phyloP scores from a whole-genome alignment of 352 stramenopile genomes.

The Globisporangium cederbergense region DNA sequence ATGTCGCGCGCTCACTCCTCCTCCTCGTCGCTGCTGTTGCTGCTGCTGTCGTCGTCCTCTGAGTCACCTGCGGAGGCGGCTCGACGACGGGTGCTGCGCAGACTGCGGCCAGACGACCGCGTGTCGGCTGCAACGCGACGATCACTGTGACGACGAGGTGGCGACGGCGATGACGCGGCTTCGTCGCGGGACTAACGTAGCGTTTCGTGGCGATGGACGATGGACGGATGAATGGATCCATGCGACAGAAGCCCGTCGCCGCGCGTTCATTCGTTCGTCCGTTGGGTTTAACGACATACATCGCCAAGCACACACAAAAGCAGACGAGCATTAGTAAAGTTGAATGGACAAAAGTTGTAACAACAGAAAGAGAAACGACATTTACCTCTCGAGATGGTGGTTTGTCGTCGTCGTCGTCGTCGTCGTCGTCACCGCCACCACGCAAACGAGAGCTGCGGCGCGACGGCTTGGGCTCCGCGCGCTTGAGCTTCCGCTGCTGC shows the following conservation, averaged over 20 bases:
- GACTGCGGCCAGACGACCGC: slow-evolving; percentile 1
- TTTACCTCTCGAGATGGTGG: slow-evolving; percentile 3
- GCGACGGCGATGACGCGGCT: slow-evolving; percentile 6
- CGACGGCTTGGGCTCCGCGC: slow-evolving; percentile 4
- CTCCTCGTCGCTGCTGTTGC: not conserved
- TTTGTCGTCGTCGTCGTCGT: slow-evolving; percentile 4
- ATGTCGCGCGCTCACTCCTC: slow-evolving; percentile 7
- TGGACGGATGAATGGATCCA: not conserved
- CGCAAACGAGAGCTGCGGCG: slow-evolving; percentile 16
- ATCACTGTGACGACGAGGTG: slow-evolving; percentile 10
- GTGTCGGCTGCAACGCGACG: slow-evolving; percentile 15
- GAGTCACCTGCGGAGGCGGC: not conserved
- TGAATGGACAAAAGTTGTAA: not conserved
- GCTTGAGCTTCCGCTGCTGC: slow-evolving; percentile 1
- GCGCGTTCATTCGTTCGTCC: not conserved
- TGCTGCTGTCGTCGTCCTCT: not conserved
- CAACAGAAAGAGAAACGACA: not conserved
- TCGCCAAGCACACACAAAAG: not conserved
- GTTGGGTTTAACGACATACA: slow-evolving; percentile 2
- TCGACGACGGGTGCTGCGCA: not conserved
- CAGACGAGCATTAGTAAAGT: not conserved
- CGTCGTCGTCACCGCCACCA: not conserved
- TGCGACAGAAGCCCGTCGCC: not conserved
- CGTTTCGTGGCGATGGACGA: not conserved
- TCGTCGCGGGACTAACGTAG: not conserved